phyloP scores from a whole-genome alignment of 148 eudicot genomes.

The Agrostemma githago region DNA sequence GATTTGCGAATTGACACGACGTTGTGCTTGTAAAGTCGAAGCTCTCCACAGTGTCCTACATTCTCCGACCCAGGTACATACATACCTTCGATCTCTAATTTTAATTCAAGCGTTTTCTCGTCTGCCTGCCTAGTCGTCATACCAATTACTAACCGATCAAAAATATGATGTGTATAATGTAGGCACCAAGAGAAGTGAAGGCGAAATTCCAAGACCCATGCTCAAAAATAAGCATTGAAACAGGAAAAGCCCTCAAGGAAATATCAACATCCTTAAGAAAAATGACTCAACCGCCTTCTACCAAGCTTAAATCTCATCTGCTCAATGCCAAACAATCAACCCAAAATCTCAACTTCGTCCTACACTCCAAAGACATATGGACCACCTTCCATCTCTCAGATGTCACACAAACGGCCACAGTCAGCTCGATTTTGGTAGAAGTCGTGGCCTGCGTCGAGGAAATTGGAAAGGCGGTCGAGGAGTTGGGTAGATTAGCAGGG shows the following conservation, averaged over 20 bases:
- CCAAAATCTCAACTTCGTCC: conserved; percentile 26
- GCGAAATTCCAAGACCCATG: conserved; percentile 43
- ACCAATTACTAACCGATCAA: background rate
- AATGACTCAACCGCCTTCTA: conserved; percentile 29
- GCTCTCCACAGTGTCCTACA: conserved; percentile 43
- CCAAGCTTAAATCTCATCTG: conserved; percentile 31
- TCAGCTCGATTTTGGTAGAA: conserved; percentile 27
- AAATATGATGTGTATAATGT: background rate
- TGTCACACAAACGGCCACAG: conserved; percentile 22
- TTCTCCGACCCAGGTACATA: conserved; percentile 37
- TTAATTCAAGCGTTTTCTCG: background rate
- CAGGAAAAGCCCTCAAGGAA: conserved; percentile 46
- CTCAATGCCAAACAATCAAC: conserved; percentile 36
- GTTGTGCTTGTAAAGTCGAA: conserved; percentile 48
- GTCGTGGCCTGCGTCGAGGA: conserved; percentile 23
- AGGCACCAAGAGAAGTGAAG: conserved; percentile 43
- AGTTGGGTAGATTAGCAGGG: conserved; percentile 26
- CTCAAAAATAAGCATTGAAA: conserved; percentile 47
- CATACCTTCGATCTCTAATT: background rate
- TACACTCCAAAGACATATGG: conserved; percentile 30
- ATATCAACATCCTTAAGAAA: conserved; percentile 38
- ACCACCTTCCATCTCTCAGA: conserved; percentile 10
- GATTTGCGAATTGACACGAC: conserved; percentile 37
- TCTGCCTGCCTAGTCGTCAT: background rate
- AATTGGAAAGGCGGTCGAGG: conserved; percentile 29